Base-by-base conservation (phyloP, 768 basidiomycete genomes). In the Mycena rebaudengoi region DNA sequence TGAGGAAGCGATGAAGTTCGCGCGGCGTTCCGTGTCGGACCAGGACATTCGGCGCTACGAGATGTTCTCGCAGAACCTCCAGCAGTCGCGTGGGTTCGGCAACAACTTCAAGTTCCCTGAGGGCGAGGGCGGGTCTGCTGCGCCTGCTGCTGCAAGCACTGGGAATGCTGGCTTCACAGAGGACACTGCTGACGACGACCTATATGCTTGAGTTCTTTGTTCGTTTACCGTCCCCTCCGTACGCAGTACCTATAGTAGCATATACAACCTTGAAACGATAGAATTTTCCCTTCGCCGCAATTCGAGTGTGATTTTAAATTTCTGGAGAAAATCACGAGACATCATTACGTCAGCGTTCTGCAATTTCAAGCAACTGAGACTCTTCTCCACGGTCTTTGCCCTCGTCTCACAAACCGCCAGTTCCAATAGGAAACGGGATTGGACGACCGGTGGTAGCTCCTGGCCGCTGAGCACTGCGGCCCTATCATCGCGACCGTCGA, bases 31-130 rank as follows among this genome's bases (percentile, higher is more conserved):
- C 13, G 97, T 99, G 56, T 96, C 95, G 13, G 96, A 98, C 74
- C 89, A 92, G 67, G 97, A 99, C 74, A 97, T 99, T 79, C 88
- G 96, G 72, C 90, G 96, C 54, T 99, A 99, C 78, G 97, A 99
- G 86, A 96, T 98, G 91, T 99, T 99, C 78, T 81, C 96, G 33
- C 96, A 94, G 91, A 95, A 94, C 77, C 80, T 95, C 64, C 94
- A 94, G 79, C 95, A 95, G 77, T 93, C 92, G 64, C 90, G 95
- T 74, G 91, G 91, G 44, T 96, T 98, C 74, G 96, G 97, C 48
- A 91, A 91, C 80, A 91, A 88, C 77, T 99, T 99, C 90, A 96
- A 94, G 85, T 99, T 99, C 95, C 98, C 98, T 29, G 96, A 96
- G 70, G 85, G 87, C 52, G 80, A 73, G 58, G 75, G 73, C 16